Evolutionary conservation across 2,329 filamentous ascomycete species (phyloP).

Genomic region (Scedosporium apiospermum): DNA sequence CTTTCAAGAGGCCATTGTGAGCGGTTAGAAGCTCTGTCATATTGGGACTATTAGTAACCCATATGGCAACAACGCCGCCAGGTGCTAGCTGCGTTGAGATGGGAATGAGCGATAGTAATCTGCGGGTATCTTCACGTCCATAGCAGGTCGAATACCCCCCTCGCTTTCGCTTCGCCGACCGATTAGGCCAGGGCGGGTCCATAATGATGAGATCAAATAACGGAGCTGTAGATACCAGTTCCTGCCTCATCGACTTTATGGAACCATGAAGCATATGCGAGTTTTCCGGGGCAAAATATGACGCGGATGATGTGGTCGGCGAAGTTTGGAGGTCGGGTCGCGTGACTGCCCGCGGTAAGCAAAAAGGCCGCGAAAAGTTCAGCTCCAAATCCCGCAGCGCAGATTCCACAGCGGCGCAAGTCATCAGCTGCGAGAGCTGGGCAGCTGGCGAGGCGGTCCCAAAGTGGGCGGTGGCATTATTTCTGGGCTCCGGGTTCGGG

Average conservation of each 20-base stretch:
- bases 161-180: slow-evolving; percentile 55
- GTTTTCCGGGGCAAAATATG: slow-evolving; percentile 1
- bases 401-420: slow-evolving; percentile 31
- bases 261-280: slow-evolving; percentile 32
- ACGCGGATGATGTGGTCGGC: not conserved
- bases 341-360: slow-evolving; percentile 28
- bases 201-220: slow-evolving; percentile 60
- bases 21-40: slow-evolving; percentile 45
- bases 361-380: slow-evolving; percentile 33
- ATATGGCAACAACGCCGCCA: slow-evolving; percentile 56
- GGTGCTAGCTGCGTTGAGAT: slow-evolving; percentile 42
- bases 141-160: slow-evolving; percentile 38
- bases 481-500: slow-evolving; percentile 2
- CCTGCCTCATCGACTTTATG: slow-evolving; percentile 28
- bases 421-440: slow-evolving; percentile 47
- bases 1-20: slow-evolving; percentile 48
- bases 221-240: slow-evolving; percentile 33
- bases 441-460: slow-evolving; percentile 26
- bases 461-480: not conserved
- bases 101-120: slow-evolving; percentile 45
- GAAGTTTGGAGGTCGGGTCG: not conserved
- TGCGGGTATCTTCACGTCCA: slow-evolving; percentile 34
- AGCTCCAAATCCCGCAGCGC: slow-evolving; percentile 29
- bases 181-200: slow-evolving; percentile 76
- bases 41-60: slow-evolving; percentile 66